Percentiles rank a stretch among this genome's conserved stretches.
These are phyloP conservation scores for Leptodermis oblonga DNA, from an alignment of 257 asterid genomes.

Conservation along the genomic window DNA sequence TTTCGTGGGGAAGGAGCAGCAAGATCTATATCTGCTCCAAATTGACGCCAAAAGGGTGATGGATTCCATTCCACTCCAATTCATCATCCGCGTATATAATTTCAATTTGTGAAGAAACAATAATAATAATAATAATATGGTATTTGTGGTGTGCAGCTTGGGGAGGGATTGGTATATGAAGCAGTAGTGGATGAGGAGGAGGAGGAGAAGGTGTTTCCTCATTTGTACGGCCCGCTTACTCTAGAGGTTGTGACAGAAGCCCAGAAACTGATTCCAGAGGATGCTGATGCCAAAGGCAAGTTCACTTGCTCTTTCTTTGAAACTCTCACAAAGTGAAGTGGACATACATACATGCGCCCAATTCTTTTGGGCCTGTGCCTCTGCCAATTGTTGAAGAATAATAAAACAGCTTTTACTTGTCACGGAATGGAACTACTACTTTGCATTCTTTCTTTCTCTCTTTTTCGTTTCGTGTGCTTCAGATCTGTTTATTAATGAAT, in stretches of 20 bases:
- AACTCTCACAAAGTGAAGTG: too few relatives aligned
- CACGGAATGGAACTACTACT: too few relatives aligned
- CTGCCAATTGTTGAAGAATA: too few relatives aligned
- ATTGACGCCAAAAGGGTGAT: conserved; percentile 61
- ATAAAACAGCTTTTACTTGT: too few relatives aligned
- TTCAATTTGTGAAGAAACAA: not conserved
- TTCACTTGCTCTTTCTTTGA: conserved; percentile 45
- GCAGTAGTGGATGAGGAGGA: conserved; percentile 48
- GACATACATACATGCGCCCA: too few relatives aligned
- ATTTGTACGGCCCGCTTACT: conserved; percentile 91
- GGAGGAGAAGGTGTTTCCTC: conserved; percentile 55
- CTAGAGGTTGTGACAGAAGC: conserved; percentile 54
- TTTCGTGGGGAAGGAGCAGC: conserved; percentile 36
- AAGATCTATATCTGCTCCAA: conserved; percentile 68
- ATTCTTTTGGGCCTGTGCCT: too few relatives aligned
- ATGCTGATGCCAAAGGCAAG: conserved; percentile 54
- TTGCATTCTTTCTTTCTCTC: too few relatives aligned
- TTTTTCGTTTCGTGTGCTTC: too few relatives aligned
- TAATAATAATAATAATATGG: too few relatives aligned
- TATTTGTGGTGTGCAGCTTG: conserved; percentile 48
- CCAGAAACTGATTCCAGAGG: conserved; percentile 49
- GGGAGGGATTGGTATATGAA: conserved; percentile 76
- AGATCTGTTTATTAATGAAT: too few relatives aligned
- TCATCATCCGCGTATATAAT: not conserved
- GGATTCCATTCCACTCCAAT: too few relatives aligned